phyloP scores from a whole-genome alignment of 116 monocot species.

The Iris pallida region DNA sequence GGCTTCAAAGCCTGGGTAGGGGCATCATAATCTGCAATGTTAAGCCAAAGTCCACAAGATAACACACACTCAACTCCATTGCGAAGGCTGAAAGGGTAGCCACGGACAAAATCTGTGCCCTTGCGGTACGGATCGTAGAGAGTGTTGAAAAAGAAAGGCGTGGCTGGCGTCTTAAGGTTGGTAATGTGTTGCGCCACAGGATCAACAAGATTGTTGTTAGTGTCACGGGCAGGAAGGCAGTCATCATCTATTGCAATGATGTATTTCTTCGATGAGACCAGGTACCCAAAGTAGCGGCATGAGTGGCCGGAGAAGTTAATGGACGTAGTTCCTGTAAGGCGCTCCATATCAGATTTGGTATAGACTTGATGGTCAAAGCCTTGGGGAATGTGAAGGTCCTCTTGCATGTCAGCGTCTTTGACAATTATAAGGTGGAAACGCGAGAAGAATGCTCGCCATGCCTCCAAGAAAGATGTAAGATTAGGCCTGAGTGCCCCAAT shows the following conservation, averaged over 20 bases:
- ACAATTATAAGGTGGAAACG: conserved; percentile 67
- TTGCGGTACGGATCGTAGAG: conserved; percentile 70
- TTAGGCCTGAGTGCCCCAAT: conserved; percentile 64
- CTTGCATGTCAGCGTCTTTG: conserved; percentile 65
- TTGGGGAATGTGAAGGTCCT: conserved; percentile 55
- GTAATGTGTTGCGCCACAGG: conserved; percentile 57
- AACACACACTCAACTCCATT: conserved; percentile 54
- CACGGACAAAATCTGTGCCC: conserved; percentile 80
- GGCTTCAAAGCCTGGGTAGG: conserved; percentile 58
- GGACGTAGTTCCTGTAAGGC: conserved; percentile 26
- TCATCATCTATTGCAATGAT: conserved; percentile 71
- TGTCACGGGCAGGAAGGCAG: conserved; percentile 56
- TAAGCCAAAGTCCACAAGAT: conserved; percentile 74
- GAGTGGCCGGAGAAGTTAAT: conserved; percentile 73
- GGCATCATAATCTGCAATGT: conserved; percentile 63
- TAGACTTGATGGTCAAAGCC: conserved; percentile 74
- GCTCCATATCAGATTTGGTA: conserved; percentile 63
- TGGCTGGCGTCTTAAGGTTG: conserved; percentile 69
- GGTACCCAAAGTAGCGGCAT: conserved; percentile 78
- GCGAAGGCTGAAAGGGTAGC: conserved; percentile 82
- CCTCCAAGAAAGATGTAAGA: conserved; percentile 59
- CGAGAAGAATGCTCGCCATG: conserved; percentile 65
- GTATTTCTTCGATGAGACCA: conserved; percentile 70
- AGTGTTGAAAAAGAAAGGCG: conserved; percentile 90
- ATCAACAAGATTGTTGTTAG: conserved; percentile 28